Conservation (phyloP, 345 rosid genomes). For the Nasturtium officinale region DNA sequence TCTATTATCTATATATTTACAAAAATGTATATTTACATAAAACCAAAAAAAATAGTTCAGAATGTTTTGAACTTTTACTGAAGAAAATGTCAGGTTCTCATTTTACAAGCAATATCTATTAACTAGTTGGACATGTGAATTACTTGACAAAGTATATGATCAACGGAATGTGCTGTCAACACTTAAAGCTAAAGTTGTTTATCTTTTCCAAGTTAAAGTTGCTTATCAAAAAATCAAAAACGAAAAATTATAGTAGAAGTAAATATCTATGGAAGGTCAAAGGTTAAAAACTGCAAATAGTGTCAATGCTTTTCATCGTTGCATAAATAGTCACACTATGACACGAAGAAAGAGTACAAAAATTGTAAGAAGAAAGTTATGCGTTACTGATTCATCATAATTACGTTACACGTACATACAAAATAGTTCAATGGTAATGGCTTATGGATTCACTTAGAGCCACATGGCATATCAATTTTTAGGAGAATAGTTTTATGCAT, state of each 20-base stretch:
- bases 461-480: neutral
- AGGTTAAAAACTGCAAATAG: neutral
- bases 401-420: neutral
- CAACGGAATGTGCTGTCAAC: neutral
- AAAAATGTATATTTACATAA: too few species aligned
- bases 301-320: neutral
- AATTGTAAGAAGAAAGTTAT: neutral
- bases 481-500: neutral
- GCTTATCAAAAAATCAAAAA: too few species aligned
- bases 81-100: neutral
- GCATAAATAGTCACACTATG: neutral
- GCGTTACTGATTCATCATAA: neutral
- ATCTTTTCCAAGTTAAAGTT: too few species aligned
- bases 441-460: neutral
- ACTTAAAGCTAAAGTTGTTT: too few species aligned
- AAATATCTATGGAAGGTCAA: neutral
- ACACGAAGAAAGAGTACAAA: neutral
- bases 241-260: neutral
- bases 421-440: neutral
- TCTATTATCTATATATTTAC: too few species aligned
- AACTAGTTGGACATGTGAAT: neutral
- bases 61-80: neutral
- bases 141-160: neutral
- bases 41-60: neutral
- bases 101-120: neutral